A percentile compares a stretch with the other conserved stretches of the same genome.
Evolutionary conservation across 2,329 filamentous ascomycete species (phyloP).

Genomic region (Didymella pomorum): DNA sequence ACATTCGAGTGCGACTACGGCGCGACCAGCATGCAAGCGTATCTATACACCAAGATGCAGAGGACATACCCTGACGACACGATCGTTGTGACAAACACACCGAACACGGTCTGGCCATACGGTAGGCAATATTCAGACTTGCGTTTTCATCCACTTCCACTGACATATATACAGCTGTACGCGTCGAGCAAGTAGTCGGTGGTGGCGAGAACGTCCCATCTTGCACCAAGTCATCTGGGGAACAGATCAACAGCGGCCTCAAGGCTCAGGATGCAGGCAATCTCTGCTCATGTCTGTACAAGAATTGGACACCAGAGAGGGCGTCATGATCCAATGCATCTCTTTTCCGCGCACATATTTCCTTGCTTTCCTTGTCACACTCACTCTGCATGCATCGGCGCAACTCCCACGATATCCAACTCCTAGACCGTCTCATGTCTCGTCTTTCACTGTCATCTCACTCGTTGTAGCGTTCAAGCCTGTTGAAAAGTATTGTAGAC

Average conservation of each 20-base stretch:
- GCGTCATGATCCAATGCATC: constrained; percentile 3
- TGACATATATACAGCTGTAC: constrained; percentile 53
- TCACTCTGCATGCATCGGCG: constrained; percentile 11
- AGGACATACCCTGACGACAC: constrained; percentile 50
- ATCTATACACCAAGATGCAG: constrained; percentile 66
- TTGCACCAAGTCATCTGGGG: constrained; percentile 58
- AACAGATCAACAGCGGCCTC: constrained; percentile 47
- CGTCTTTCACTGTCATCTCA: constrained; percentile 2
- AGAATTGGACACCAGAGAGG: constrained; percentile 47
- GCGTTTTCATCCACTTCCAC: constrained; percentile 14
- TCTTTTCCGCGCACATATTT: not conserved
- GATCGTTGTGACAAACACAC: constrained; percentile 38
- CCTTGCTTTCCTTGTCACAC: not conserved
- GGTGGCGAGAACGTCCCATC: constrained; percentile 61
- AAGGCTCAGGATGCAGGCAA: constrained; percentile 44
- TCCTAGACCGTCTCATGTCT: not conserved
- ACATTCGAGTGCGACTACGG: constrained; percentile 67
- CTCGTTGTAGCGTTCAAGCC: constrained; percentile 17
- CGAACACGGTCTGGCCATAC: constrained; percentile 47
- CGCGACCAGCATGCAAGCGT: constrained; percentile 63
- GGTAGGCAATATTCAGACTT: constrained; percentile 28
- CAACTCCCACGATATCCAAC: constrained; percentile 7
- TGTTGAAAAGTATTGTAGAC: constrained; percentile 6
- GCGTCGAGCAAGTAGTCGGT: constrained; percentile 61
- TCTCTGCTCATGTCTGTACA: constrained; percentile 59